phyloP scores from a whole-genome alignment of 2,329 filamentous ascomycete species.

The Pseudogymnoascus sp. region DNA sequence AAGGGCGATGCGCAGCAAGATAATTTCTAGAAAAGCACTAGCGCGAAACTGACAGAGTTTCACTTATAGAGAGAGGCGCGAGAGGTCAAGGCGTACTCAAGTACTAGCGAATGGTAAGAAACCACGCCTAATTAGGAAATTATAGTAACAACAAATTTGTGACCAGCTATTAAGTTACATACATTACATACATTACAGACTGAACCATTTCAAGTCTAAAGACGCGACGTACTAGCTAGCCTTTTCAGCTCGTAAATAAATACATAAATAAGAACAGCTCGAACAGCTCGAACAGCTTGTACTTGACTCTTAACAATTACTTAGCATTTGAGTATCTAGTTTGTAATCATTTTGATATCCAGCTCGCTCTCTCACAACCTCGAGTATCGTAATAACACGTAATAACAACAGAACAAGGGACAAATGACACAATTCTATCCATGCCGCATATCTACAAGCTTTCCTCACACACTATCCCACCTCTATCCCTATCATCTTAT shows the following conservation, averaged over 20 bases:
- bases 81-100: not conserved
- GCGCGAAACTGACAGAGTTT: not conserved
- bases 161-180: not conserved
- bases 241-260: not conserved
- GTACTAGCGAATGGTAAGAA: not conserved
- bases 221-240: not conserved
- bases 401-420: not conserved
- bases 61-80: not conserved
- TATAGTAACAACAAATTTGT: not conserved
- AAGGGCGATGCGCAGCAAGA: not conserved
- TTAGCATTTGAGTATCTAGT: not conserved
- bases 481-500: not conserved
- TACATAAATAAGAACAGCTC: too few relatives aligned
- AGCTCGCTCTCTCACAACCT: not conserved
- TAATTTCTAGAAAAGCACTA: not conserved
- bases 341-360: not conserved
- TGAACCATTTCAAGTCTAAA: not conserved
- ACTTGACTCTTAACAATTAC: not conserved
- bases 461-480: not conserved
- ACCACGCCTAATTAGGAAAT: not conserved
- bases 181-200: not conserved
- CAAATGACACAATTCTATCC: not conserved
- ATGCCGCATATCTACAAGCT: not conserved
- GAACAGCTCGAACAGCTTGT: not conserved
- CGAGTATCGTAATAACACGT: not conserved